A percentile compares a stretch with the other conserved stretches of the same genome.
These are phyloP conservation scores for Pichia pseudocactophila DNA, from an alignment of 805 yeast species.

Conservation along the genomic window DNA sequence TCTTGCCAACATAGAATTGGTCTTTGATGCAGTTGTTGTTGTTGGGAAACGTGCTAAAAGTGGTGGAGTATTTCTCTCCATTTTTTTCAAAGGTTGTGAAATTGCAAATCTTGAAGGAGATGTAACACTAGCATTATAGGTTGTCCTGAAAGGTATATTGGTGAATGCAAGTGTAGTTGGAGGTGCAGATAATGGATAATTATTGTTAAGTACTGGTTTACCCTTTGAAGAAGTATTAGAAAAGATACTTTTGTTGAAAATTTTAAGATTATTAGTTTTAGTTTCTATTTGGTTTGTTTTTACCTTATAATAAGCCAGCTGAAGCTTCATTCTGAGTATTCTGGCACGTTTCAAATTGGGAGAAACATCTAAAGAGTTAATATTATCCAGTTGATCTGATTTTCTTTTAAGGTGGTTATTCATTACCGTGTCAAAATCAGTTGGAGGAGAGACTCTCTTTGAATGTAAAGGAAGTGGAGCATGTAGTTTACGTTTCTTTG, in stretches of 20 bases:
- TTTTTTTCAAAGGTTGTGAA: constrained; percentile 7
- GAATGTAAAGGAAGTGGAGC: neutral
- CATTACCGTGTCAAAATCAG: neutral
- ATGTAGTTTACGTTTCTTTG: neutral
- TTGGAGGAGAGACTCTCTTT: neutral
- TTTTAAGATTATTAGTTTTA: constrained; percentile 26
- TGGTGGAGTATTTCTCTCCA: constrained; percentile 1
- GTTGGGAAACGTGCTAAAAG: too few species aligned
- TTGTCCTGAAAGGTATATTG: neutral
- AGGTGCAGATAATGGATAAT: constrained; percentile 4
- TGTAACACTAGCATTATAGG: constrained; percentile 15
- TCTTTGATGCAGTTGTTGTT: too few species aligned
- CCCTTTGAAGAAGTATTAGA: constrained; percentile 7
- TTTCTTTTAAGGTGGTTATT: neutral
- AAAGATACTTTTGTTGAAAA: neutral
- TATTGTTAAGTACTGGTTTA: neutral
- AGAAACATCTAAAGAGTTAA: constrained; percentile 10
- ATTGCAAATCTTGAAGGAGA: constrained; percentile 25
- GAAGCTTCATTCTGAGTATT: constrained; percentile 37
- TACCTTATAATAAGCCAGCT: constrained; percentile 44
- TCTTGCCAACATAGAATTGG: too few species aligned
- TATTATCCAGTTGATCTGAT: neutral
- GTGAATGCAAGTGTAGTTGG: constrained; percentile 1
- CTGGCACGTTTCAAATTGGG: constrained; percentile 30
- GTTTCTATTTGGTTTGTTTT: constrained; percentile 37